Conservation (phyloP, 768 basidiomycete genomes). For the Boletellus ananiceps region DNA sequence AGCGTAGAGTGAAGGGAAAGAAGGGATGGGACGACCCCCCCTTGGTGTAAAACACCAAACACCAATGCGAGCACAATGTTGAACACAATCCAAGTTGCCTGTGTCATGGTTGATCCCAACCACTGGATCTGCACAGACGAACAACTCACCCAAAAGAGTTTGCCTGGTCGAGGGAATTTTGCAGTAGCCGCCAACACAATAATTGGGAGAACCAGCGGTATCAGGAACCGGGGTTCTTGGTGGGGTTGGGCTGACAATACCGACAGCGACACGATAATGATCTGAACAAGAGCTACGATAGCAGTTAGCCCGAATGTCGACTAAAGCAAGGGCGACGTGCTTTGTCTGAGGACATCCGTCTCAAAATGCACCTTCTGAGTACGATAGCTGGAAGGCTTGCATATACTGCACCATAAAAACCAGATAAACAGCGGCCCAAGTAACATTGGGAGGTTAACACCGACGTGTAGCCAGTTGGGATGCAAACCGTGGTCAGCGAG, state of each 20-base stretch:
- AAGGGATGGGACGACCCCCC: conserved; percentile 39
- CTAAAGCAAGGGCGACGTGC: conserved; percentile 2
- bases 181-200: conserved; percentile 28
- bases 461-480: conserved; percentile 37
- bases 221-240: conserved; percentile 38
- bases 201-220: conserved; percentile 32
- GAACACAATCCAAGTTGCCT: conserved; percentile 28
- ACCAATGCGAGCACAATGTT: conserved; percentile 29
- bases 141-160: conserved; percentile 31
- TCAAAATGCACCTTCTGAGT: conserved; percentile 8
- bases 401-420: conserved; percentile 14
- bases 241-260: conserved; percentile 35
- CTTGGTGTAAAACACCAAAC: conserved; percentile 39
- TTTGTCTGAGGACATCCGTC: conserved; percentile 15
- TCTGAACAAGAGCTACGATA: conserved; percentile 27
- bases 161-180: conserved; percentile 24
- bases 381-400: neutral
- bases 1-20: conserved; percentile 30
- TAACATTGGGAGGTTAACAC: conserved; percentile 38
- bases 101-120: neutral
- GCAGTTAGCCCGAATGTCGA: neutral
- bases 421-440: conserved; percentile 33
- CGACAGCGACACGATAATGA: conserved; percentile 27
- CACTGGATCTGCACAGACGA: neutral
- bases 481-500: conserved; percentile 38